Conservation (phyloP, 306 rosid genomes). For the Quercus dentata region DNA sequence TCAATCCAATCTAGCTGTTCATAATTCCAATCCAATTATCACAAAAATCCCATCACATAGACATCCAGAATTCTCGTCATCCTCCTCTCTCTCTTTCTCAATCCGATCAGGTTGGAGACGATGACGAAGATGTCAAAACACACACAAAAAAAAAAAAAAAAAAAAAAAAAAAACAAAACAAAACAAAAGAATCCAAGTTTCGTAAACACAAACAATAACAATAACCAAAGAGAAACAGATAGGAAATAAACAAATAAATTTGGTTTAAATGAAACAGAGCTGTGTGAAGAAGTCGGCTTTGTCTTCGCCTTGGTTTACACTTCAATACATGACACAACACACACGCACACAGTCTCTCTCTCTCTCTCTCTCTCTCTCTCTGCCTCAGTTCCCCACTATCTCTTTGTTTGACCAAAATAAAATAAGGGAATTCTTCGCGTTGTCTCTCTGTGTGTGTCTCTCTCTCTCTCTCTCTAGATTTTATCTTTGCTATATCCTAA, state of each 20-base stretch:
- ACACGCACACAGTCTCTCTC: background rate
- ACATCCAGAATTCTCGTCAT: conserved; percentile 24
- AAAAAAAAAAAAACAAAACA: conserved; percentile 13
- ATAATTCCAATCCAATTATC: conserved; percentile 28
- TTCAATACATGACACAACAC: background rate
- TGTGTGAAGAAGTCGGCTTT: conserved; percentile 22
- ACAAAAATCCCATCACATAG: conserved; percentile 11
- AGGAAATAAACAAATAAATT: background rate
- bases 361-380: background rate
- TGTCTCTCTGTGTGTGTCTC: background rate
- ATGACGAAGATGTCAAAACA: background rate
- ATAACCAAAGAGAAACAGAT: conserved; percentile 26
- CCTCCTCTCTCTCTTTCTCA: background rate
- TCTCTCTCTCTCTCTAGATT: background rate
- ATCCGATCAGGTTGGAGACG: conserved; percentile 23
- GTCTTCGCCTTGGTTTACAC: conserved; percentile 8
- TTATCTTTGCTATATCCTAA: no score
- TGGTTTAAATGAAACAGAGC: background rate
- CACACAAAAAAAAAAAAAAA: background rate
- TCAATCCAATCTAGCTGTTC: conserved; percentile 38
- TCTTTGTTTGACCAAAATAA: conserved; percentile 24
- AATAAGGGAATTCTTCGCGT: background rate
- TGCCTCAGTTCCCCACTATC: background rate
- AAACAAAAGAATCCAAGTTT: conserved; percentile 28
- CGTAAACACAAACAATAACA: conserved; percentile 19